Conservation (phyloP, 768 basidiomycete species). For the Termitomyces heimii region DNA sequence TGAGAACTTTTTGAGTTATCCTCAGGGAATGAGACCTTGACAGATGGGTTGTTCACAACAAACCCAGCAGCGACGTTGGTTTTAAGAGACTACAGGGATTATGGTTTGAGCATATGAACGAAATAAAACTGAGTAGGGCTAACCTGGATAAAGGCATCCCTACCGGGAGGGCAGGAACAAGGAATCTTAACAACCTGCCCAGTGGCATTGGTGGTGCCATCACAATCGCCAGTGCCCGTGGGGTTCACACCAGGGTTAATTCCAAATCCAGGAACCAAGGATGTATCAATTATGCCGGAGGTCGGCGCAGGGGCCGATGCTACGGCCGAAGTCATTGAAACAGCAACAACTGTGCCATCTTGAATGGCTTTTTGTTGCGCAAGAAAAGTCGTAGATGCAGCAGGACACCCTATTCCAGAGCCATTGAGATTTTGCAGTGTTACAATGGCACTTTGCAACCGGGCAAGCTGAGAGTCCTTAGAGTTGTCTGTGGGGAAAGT, state of each 20-base stretch:
- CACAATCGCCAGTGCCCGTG: slow-evolving; percentile 54
- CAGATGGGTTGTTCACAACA: slow-evolving; percentile 59
- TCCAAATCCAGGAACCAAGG: slow-evolving; percentile 56
- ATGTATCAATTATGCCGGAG: neutral
- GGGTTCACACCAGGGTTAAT: slow-evolving; percentile 51
- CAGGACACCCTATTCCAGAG: slow-evolving; percentile 63
- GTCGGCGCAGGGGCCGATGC: slow-evolving; percentile 21
- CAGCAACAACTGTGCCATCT: slow-evolving; percentile 19
- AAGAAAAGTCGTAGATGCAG: slow-evolving; percentile 55
- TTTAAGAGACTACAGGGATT: slow-evolving; percentile 29
- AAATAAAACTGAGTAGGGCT: slow-evolving; percentile 13
- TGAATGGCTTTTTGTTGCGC: slow-evolving; percentile 34
- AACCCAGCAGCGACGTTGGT: slow-evolving; percentile 55
- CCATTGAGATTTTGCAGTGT: slow-evolving; percentile 74
- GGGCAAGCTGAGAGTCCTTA: slow-evolving; percentile 42
- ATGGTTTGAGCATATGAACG: neutral
- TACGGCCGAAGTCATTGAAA: slow-evolving; percentile 11
- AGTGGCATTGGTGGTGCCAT: slow-evolving; percentile 53
- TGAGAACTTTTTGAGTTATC: slow-evolving; percentile 48
- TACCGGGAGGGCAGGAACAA: slow-evolving; percentile 58
- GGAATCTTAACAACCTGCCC: slow-evolving; percentile 58
- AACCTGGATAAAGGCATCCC: slow-evolving; percentile 46
- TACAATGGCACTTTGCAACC: slow-evolving; percentile 53
- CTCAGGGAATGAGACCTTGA: slow-evolving; percentile 59
- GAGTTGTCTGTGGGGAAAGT: slow-evolving; percentile 61